Percentiles rank a stretch among this genome's conserved stretches.
Evolutionary conservation across 2,329 filamentous ascomycete genomes (phyloP).

Genomic region (Neonectria hederae): DNA sequence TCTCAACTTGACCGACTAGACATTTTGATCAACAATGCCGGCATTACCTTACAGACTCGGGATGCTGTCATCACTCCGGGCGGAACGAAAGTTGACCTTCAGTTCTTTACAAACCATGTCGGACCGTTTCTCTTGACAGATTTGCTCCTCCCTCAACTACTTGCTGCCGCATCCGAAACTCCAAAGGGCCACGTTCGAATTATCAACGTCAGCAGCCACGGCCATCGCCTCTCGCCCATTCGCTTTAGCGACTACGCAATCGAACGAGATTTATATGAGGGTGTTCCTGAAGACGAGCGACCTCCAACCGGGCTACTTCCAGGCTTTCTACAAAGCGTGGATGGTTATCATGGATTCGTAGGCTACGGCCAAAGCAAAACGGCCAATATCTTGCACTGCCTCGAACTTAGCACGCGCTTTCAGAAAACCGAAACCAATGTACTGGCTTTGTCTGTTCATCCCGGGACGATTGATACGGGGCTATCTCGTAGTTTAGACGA

Average conservation of each 20-base stretch:
- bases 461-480: constrained; percentile 29
- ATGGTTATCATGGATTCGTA: constrained; percentile 33
- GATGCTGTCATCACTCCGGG: constrained; percentile 7
- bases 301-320: constrained; percentile 5
- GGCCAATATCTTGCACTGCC: constrained; percentile 41
- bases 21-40: constrained; percentile 29
- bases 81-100: constrained; percentile 14
- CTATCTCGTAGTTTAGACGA: constrained; percentile 14
- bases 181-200: constrained; percentile 43
- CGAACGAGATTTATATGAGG: constrained; percentile 12
- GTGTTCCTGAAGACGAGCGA: constrained; percentile 17
- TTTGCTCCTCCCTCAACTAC: constrained; percentile 46
- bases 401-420: constrained; percentile 26
- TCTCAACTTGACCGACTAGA: constrained; percentile 11
- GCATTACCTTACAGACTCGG: constrained; percentile 17
- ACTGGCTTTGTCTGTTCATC: constrained; percentile 30
- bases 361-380: constrained; percentile 45
- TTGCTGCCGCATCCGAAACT: constrained; percentile 21
- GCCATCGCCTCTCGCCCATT: constrained; percentile 53
- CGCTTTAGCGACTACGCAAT: constrained; percentile 57
- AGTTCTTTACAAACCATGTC: constrained; percentile 50
- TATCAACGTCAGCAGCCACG: constrained; percentile 56
- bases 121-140: constrained; percentile 54
- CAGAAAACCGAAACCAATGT: constrained; percentile 1
- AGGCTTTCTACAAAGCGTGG: constrained; percentile 17